Conservation (phyloP, 495 filamentous ascomycete genomes). For the Neurospora sp. region DNA sequence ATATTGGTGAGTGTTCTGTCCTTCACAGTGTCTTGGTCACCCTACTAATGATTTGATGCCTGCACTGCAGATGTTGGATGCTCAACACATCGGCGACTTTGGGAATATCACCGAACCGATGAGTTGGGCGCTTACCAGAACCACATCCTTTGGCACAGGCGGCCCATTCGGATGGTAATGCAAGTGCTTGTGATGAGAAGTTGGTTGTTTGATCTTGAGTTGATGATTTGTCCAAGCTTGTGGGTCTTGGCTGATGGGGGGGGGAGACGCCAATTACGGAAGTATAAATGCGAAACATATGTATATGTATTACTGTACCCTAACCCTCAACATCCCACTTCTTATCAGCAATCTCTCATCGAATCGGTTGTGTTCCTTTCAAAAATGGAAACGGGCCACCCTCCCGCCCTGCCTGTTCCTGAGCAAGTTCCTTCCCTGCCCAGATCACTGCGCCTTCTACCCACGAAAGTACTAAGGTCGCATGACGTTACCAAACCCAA, state of each 20-base stretch:
- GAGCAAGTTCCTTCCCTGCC: not conserved
- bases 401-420: not conserved
- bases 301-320: not conserved
- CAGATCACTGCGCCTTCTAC: not conserved
- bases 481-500: not conserved
- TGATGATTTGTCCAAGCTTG: not conserved
- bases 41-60: not conserved
- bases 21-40: not conserved
- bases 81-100: not conserved
- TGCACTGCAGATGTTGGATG: not conserved
- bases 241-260: not conserved
- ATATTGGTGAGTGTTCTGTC: not conserved
- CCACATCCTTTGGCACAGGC: not conserved
- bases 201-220: not conserved
- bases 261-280: not conserved
- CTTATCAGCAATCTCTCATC: not conserved
- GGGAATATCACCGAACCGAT: not conserved
- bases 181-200: not conserved
- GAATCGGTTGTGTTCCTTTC: not conserved
- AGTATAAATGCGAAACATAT: too few species aligned
- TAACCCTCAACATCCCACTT: not conserved
- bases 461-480: not conserved
- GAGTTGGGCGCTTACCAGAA: not conserved
- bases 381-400: not conserved
- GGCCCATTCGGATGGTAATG: not conserved